phyloP scores from a whole-genome alignment of 805 yeast species.

The Scheffersomyces coipomensis region DNA sequence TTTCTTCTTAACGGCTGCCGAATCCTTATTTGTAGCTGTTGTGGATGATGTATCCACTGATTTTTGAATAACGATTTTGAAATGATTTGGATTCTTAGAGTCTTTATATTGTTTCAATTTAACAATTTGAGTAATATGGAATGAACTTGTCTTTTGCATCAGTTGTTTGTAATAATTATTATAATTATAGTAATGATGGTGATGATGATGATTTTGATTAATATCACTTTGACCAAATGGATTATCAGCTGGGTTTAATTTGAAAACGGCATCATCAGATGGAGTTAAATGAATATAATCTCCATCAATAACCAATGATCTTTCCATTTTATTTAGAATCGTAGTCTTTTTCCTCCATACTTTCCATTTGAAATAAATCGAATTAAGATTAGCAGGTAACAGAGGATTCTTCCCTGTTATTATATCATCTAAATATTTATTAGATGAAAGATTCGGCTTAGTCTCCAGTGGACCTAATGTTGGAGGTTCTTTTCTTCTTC shows the following conservation, averaged over 20 bases:
- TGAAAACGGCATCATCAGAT: conserved; percentile 61
- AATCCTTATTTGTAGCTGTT: conserved; percentile 40
- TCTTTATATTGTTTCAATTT: conserved; percentile 69
- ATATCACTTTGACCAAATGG: conserved; percentile 20
- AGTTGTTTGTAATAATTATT: conserved; percentile 57
- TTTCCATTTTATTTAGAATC: conserved; percentile 74
- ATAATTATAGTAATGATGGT: conserved; percentile 36
- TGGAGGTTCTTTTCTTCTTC: conserved; percentile 1
- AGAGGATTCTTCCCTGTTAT: conserved; percentile 24
- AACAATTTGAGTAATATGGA: conserved; percentile 76
- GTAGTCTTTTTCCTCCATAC: conserved; percentile 90
- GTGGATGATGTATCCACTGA: conserved; percentile 20
- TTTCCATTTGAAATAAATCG: conserved; percentile 77
- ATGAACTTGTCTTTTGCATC: conserved; percentile 77
- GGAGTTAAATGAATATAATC: conserved; percentile 89
- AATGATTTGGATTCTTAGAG: conserved; percentile 67
- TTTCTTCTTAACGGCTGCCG: conserved; percentile 61
- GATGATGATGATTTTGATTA: conserved; percentile 11
- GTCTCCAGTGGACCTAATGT: background rate
- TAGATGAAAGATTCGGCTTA: conserved; percentile 5
- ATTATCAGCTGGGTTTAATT: conserved; percentile 25
- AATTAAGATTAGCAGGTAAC: conserved; percentile 36
- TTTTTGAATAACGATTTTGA: conserved; percentile 68
- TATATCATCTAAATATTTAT: conserved; percentile 29
- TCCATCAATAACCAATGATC: conserved; percentile 89